Evolutionary conservation across 257 asterid genomes (phyloP).

Genomic region (Verbascum thapsus): DNA sequence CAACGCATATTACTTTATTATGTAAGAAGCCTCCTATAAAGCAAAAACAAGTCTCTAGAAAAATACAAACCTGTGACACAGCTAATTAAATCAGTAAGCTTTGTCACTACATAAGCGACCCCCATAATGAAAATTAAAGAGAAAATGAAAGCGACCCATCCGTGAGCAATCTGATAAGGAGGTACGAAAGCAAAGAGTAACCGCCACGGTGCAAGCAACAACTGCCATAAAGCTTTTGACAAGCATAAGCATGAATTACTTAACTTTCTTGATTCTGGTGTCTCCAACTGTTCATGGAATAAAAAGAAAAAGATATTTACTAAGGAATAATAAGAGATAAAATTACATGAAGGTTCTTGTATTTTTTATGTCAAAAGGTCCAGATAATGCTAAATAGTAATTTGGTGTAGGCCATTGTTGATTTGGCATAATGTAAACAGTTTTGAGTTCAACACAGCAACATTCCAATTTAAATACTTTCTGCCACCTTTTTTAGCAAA

Average conservation of each 20-base stretch:
- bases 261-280: conserved; percentile 50
- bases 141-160: conserved; percentile 85
- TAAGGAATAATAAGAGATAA: not conserved
- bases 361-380: too few species aligned
- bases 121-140: conserved; percentile 78
- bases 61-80: conserved; percentile 71
- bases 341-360: not conserved
- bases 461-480: not conserved
- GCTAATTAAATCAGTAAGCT: conserved; percentile 81
- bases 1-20: not conserved
- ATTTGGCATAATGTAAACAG: too few species aligned
- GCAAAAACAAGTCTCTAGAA: conserved; percentile 8
- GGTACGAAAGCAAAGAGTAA: conserved; percentile 84
- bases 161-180: conserved; percentile 89
- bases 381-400: too few species aligned
- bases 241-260: conserved; percentile 38
- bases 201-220: conserved; percentile 81
- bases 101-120: conserved; percentile 81
- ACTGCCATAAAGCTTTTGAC: conserved; percentile 59
- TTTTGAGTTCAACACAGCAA: not conserved
- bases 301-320: conserved; percentile 1
- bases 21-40: not conserved
- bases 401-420: too few species aligned
- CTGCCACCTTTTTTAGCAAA: not conserved
- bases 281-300: conserved; percentile 59